Evolutionary conservation across 805 yeast species (phyloP).

Genomic region (Candida andamanensis): DNA sequence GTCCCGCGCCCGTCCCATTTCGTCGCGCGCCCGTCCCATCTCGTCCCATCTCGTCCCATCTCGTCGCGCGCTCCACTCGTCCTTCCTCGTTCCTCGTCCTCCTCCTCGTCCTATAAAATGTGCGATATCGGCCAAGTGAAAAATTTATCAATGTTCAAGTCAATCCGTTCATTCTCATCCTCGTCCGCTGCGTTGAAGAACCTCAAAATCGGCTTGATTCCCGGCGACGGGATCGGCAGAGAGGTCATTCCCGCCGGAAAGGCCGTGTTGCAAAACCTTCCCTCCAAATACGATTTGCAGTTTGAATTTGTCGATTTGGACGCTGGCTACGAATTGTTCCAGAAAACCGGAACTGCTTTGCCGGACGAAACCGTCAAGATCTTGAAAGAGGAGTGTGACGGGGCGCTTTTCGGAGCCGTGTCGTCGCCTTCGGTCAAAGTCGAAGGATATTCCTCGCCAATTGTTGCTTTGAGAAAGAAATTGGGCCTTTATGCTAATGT

Average conservation of each 20-base stretch:
- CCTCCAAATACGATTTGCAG: constrained; percentile 65
- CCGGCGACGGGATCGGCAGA: constrained; percentile 98
- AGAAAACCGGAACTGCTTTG: constrained; percentile 90
- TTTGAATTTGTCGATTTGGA: constrained; percentile 84
- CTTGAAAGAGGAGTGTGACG: constrained; percentile 80
- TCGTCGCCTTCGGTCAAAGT: constrained; percentile 92
- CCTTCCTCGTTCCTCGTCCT: too few relatives aligned
- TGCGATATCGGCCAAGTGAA: neutral
- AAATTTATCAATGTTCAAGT: constrained; percentile 3
- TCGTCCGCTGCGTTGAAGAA: constrained; percentile 23
- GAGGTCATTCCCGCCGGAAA: constrained; percentile 98
- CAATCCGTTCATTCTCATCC: constrained; percentile 11
- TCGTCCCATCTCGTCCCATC: too few relatives aligned
- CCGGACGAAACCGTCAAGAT: constrained; percentile 87
- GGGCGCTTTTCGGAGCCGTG: constrained; percentile 97
- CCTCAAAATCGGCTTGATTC: constrained; percentile 63
- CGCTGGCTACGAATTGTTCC: constrained; percentile 94
- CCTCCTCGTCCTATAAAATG: too few relatives aligned
- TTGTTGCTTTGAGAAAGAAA: constrained; percentile 96
- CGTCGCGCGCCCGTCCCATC: too few relatives aligned
- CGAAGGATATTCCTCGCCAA: constrained; percentile 95
- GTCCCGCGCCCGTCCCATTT: too few relatives aligned
- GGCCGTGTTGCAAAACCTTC: constrained; percentile 77
- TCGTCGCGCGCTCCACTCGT: too few relatives aligned
- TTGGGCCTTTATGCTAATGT: constrained; percentile 94